phyloP scores from a whole-genome alignment of 176 grass and related monocot species.

The Avena insularis region DNA sequence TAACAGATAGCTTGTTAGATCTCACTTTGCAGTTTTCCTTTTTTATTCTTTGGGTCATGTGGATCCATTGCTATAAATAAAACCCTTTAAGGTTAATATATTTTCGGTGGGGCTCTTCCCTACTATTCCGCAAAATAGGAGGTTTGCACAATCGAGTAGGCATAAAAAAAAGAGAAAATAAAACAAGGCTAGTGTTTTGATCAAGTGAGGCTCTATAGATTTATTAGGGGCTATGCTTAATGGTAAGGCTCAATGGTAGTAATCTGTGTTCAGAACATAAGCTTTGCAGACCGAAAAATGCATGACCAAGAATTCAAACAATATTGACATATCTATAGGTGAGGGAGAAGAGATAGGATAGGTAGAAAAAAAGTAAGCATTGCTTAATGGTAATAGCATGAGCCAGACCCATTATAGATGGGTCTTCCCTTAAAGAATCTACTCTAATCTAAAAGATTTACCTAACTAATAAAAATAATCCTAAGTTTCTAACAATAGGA shows the following conservation, averaged over 20 bases:
- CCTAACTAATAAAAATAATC: background rate
- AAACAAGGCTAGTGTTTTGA: background rate
- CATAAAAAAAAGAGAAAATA: background rate
- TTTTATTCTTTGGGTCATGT: background rate
- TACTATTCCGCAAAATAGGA: background rate
- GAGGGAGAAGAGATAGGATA: background rate
- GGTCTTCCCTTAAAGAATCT: background rate
- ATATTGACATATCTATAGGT: background rate
- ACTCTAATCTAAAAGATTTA: background rate
- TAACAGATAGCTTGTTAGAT: background rate
- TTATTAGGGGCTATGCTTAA: slow-evolving; percentile 2
- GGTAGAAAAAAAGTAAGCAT: background rate
- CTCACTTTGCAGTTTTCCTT: background rate
- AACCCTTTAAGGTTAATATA: background rate
- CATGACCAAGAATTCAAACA: background rate
- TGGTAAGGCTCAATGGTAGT: background rate
- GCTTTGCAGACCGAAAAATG: background rate
- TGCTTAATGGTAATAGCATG: background rate
- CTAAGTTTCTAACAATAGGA: background rate
- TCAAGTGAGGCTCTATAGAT: background rate
- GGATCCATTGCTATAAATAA: background rate
- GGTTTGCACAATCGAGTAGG: background rate
- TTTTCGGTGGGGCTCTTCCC: background rate
- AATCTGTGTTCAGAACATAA: background rate
- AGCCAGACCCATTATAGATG: background rate